Base-by-base conservation (phyloP, 257 asterid species). In the Pogostemon cablin region DNA sequence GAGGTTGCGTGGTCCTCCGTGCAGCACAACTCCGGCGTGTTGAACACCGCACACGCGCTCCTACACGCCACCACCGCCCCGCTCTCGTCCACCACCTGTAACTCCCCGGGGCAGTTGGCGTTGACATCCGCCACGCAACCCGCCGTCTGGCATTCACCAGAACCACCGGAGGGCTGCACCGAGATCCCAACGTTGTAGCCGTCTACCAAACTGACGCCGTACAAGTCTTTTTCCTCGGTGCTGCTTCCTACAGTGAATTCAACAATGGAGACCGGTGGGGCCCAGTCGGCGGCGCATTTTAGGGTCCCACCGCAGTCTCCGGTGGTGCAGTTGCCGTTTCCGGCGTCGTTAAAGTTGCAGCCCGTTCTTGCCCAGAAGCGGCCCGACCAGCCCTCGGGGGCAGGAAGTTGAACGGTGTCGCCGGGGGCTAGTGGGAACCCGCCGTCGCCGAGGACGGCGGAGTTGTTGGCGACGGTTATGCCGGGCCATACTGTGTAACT, bases 341-440 rank as follows among this genome's bases (percentile, higher is more conserved):
- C 96, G 57, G 81, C 54, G 11, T 41, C 77, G 65, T 85, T 82
- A 15, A 88, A 88, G 32, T 44, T 72, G 76, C 97, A 90, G 2
- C 85, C 93, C 0, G 93, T 86, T 35, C 97, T 76, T 4, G 85
- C 97, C 97, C 97, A 88, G 75, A 90, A 85, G 1, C 96, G 91
- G 63, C 96, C 96, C 1, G 97, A 90, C 88, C 96, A 90, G 25
- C 96, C 93, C 0, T 79, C 79, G 0, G 92, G 87, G 2, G 81
- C 91, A 0, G 90, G 80, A 37, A 90, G 78, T 37, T 82, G 83
- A 48, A 82, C 43, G 60, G 84, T 71, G 54, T 83, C 81, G 4
- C 86, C 87, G 4, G 96, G 86, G n/a, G 92, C 32, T 62, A 88
- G 60, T 42, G 77, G 76, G 66, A 90, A 88, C 15, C 93, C 96